These are phyloP conservation scores for Hymenoscyphus scutula DNA, from an alignment of 2,329 filamentous ascomycete genomes.

Conservation along the genomic window DNA sequence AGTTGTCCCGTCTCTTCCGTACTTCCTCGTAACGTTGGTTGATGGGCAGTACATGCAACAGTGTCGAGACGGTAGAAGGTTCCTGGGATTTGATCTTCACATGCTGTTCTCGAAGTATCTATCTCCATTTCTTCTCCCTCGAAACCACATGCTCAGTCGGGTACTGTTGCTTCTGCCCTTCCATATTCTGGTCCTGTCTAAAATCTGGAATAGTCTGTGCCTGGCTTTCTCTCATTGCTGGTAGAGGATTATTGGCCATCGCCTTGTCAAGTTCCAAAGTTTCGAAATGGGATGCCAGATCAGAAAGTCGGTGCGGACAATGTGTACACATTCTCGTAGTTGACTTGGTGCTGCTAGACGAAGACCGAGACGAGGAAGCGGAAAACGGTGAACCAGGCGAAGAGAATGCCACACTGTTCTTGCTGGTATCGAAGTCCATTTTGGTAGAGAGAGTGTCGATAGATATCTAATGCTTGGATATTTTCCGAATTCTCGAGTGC, in stretches of 20 bases:
- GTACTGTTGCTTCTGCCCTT: no score
- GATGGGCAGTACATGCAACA: no score
- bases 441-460: neutral
- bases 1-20: no score
- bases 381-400: neutral
- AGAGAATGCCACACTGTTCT: neutral
- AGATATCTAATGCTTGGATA: neutral
- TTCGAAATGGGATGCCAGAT: slow-evolving; percentile 10
- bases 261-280: neutral
- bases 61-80: no score
- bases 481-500: neutral
- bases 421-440: neutral
- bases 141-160: no score
- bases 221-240: neutral
- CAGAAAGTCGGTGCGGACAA: slow-evolving; percentile 15
- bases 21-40: no score
- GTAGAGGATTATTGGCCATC: neutral
- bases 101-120: no score
- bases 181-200: no score
- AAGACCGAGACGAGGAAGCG: neutral
- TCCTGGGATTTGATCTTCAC: no score
- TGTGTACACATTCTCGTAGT: neutral
- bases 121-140: no score
- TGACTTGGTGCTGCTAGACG: neutral
- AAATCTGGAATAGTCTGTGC: neutral